Evolutionary conservation across 768 basidiomycete genomes (phyloP), one percentile per base, ranked within the genome.

Genomic region (Suillus decipiens): DNA sequence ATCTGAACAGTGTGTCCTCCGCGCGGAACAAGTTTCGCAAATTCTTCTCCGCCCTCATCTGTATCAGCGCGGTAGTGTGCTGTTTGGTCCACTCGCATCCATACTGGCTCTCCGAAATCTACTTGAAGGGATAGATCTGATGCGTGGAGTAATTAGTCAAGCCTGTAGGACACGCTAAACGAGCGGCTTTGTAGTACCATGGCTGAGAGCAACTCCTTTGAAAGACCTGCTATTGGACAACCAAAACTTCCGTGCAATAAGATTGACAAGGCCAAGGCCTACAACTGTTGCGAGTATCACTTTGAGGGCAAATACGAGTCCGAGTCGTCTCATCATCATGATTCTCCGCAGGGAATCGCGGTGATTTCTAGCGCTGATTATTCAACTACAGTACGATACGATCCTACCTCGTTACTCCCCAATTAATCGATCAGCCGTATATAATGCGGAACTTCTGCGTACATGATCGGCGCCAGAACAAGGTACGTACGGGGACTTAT

Each of bases 1-100:
- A 79, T 48, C 50, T 72, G 66, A 48, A 79, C 66, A 56, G 72
- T 24, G 58, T 75, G 69, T 12, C 77, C 76, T 12, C 73, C 71
- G 6, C 65, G 45, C 7, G 78, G 78, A 14, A 79, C 68, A 15
- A 72, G 62, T 22, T 66, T 69, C 15, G 62, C 64, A 64, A 66
- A 79, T 15, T 77, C 77, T 19, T 66, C 63, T 10, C 55, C 54
- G 7, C 67, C 73, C 31, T 53, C 51, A 9, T 62, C 60, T 9
- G 60, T 59, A 17, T 61, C 61, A 1, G 69, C 7, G 17, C 57
- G 22, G 61, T 71, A 73, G 63, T 72, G 72, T 15, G 66, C 53
- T 9, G 69, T 69, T 45, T 73, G 67, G 42, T 73, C 68, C 50
- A 73, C 62, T 36, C 61, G 61, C 64, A 72, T 67, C 33, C 66